These are phyloP conservation scores for Solanum infundibuliforme DNA, from an alignment of 257 asterid genomes.

Conservation along the genomic window DNA sequence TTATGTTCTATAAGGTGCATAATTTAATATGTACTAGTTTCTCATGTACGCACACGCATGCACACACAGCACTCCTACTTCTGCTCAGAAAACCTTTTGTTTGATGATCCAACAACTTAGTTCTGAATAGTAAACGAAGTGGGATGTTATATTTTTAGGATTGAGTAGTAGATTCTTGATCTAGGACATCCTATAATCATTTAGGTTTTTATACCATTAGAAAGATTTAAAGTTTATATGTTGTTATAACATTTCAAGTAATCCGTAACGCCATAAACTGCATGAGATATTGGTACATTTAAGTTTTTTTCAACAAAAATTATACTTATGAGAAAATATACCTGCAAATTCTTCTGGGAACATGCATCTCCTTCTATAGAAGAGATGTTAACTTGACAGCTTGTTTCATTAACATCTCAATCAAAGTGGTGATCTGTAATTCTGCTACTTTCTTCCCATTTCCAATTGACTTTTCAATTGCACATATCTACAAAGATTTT, in stretches of 20 bases:
- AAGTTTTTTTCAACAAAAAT: neutral
- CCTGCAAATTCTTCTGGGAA: slow-evolving; percentile 25
- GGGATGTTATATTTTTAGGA: neutral
- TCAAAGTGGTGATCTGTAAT: slow-evolving; percentile 57
- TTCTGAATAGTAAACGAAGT: neutral
- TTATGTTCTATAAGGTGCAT: neutral
- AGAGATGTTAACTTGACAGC: slow-evolving; percentile 44
- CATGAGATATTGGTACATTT: neutral
- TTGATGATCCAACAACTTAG: neutral
- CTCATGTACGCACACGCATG: too few relatives aligned
- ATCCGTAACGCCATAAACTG: neutral
- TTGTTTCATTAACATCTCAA: slow-evolving; percentile 62
- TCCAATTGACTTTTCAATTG: slow-evolving; percentile 47
- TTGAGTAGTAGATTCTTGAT: neutral
- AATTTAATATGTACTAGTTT: too few relatives aligned
- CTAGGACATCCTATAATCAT: neutral
- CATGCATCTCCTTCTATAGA: too few relatives aligned
- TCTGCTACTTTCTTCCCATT: slow-evolving; percentile 55
- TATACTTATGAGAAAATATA: neutral
- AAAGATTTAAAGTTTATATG: neutral
- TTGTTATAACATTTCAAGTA: too few relatives aligned
- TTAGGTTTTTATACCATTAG: neutral
- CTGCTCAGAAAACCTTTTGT: neutral
- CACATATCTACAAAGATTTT: slow-evolving; percentile 21
- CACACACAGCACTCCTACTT: too few relatives aligned